Base-by-base conservation (phyloP, 31 red algal species). In the Odonthalia washingtoniensis region DNA sequence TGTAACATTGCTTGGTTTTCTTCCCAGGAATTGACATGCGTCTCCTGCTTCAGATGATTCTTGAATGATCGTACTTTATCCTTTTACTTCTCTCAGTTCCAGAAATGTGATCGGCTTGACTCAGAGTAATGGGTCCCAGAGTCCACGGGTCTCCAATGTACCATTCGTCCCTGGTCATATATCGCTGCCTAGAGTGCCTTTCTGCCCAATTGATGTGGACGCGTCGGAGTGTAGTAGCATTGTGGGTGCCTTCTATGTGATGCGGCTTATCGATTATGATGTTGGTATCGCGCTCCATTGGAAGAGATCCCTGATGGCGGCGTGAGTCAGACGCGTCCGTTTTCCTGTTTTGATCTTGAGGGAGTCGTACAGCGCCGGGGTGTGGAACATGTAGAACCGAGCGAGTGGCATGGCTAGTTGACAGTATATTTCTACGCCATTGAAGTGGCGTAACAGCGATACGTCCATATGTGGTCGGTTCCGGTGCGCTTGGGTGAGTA, bases 371-470 rank as follows among this genome's bases (percentile, higher is more conserved):
- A 66, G n/a, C 4, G 78, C 63, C 33, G 4, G 78, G 2, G 78
- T 82, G 40, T 82, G 66, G n/a, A n/a, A n/a, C n/a, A n/a, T n/a
- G n/a, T n/a, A n/a, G 52, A 82, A 82, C 26, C 78, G 78, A 43
- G 78, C 49, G 46, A 82, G 53, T 1, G 49, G 52, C 3, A 82
- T 33, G 27, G 78, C 49, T 34, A 82, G 4, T 3, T 41, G 37
- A 26, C 63, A 57, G 2, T 46, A 82, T 24, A 82, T 49, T 5
- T 35, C 45, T 28, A 82, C 53, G 3, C 4, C 78, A 35, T 3
- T 40, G n/a, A n/a, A n/a, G n/a, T n/a, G n/a, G n/a, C n/a, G n/a
- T n/a, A n/a, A n/a, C n/a, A n/a, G n/a, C n/a, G 33, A 1, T 1
- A 35, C 1, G 32, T 45, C 3, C 16, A 83, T 37, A 3, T 37